Conservation (phyloP, 2,329 filamentous ascomycete species). For the Arthrobotrys conoides region DNA sequence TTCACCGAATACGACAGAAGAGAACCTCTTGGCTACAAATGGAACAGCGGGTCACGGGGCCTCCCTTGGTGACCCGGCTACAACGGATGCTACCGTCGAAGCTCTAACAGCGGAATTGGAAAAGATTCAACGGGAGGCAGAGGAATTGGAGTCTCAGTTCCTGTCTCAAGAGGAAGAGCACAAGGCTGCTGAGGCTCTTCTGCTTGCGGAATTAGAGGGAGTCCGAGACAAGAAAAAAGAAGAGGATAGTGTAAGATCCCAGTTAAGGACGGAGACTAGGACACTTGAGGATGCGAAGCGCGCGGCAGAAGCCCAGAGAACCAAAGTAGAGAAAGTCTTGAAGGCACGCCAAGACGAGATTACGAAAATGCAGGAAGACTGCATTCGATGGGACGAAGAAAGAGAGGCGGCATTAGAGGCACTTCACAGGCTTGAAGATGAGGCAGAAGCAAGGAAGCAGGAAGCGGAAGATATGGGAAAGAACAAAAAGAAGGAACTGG, state of each 20-base stretch:
- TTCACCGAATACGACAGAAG: constrained; percentile 54
- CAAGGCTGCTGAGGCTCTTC: constrained; percentile 67
- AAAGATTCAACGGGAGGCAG: constrained; percentile 83
- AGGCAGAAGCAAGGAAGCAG: constrained; percentile 72
- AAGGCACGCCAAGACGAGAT: constrained; percentile 94
- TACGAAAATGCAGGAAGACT: constrained; percentile 80
- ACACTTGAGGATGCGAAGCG: constrained; percentile 74
- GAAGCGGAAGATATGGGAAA: constrained; percentile 72
- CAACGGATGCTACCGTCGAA: constrained; percentile 63
- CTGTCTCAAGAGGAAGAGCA: constrained; percentile 74
- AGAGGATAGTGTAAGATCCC: constrained; percentile 71
- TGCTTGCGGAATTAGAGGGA: constrained; percentile 63
- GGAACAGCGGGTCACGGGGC: constrained; percentile 24
- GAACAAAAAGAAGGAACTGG: constrained; percentile 71
- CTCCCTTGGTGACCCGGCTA: constrained; percentile 22
- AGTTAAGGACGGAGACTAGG: constrained; percentile 63
- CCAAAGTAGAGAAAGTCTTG: constrained; percentile 82
- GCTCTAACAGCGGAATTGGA: constrained; percentile 83
- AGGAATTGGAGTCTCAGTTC: constrained; percentile 80
- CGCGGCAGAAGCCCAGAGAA: constrained; percentile 77
- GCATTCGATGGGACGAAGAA: constrained; percentile 77
- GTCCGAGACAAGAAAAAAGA: constrained; percentile 65
- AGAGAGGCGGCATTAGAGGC: constrained; percentile 65
- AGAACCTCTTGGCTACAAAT: constrained; percentile 54
- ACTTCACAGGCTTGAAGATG: constrained; percentile 73